phyloP scores from a whole-genome alignment of 208 protist species.

The Crithidia mellificae region DNA sequence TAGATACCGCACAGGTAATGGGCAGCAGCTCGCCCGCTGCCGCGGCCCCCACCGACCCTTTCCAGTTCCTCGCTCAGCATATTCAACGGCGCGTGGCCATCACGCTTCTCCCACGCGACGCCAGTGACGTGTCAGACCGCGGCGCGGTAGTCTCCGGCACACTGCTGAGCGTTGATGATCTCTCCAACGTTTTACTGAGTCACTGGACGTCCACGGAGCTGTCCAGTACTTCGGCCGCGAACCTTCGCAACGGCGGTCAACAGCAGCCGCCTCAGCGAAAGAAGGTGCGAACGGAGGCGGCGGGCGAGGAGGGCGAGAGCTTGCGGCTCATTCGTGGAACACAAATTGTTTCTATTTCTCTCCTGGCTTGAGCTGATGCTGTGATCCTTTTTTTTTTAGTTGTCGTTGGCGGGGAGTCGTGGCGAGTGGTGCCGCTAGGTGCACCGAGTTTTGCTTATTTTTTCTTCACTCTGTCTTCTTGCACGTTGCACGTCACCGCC shows the following conservation, averaged over 20 bases:
- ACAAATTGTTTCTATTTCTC: conserved; percentile 50
- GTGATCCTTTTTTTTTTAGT: too few relatives aligned
- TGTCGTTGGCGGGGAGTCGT: neutral
- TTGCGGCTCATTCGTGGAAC: conserved; percentile 59
- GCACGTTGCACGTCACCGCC: too few relatives aligned
- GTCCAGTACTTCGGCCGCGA: neutral
- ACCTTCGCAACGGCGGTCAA: neutral
- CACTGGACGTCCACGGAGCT: conserved; percentile 37
- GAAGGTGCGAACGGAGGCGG: conserved; percentile 12
- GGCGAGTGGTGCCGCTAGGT: neutral
- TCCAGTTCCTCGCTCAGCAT: conserved; percentile 49
- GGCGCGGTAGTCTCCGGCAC: conserved; percentile 34
- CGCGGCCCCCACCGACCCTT: conserved; percentile 38
- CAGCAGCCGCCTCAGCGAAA: conserved; percentile 15
- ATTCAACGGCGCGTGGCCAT: conserved; percentile 38
- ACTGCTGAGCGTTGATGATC: conserved; percentile 69
- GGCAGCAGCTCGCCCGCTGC: conserved; percentile 4
- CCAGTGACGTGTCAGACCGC: neutral
- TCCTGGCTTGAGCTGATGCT: conserved; percentile 3
- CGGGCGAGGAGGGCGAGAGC: conserved; percentile 12
- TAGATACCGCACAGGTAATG: neutral
- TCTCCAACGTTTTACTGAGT: conserved; percentile 64
- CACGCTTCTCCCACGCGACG: conserved; percentile 18
- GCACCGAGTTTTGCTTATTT: too few relatives aligned
- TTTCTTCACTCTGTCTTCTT: too few relatives aligned